phyloP scores from a whole-genome alignment of 2,329 filamentous ascomycete genomes.

The Penicillium griseofulvum region DNA sequence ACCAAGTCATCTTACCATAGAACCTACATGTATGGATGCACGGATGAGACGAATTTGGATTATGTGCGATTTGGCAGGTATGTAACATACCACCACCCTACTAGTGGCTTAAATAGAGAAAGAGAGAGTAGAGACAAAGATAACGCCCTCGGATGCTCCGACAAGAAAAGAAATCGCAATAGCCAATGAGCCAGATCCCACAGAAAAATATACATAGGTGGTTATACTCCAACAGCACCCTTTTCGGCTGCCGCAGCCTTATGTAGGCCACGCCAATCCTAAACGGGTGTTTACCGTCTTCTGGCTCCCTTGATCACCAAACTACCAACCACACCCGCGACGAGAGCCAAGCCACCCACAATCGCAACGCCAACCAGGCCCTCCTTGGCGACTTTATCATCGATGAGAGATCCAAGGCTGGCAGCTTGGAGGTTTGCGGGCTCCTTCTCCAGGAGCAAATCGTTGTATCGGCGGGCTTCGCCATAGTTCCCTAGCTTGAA shows the following conservation, averaged over 20 bases:
- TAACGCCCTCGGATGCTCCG: constrained; percentile 18
- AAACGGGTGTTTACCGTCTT: constrained; percentile 48
- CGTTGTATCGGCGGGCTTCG: constrained; percentile 92
- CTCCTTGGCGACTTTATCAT: constrained; percentile 94
- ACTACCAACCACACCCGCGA: constrained; percentile 87
- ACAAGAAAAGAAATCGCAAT: constrained; percentile 9
- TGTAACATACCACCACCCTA: neutral
- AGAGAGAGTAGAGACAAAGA: constrained; percentile 5
- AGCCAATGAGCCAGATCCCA: constrained; percentile 6
- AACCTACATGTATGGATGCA: neutral
- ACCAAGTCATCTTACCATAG: neutral
- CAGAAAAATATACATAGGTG: constrained; percentile 10
- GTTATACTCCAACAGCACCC: constrained; percentile 7
- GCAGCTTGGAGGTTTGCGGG: constrained; percentile 85
- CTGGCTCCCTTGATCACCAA: constrained; percentile 75
- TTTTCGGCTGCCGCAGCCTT: constrained; percentile 15
- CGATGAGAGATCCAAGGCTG: constrained; percentile 82
- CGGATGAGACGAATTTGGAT: neutral
- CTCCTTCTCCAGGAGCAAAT: constrained; percentile 85
- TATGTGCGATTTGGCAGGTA: neutral
- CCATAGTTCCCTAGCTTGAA: constrained; percentile 98
- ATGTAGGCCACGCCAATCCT: constrained; percentile 14
- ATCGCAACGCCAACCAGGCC: constrained; percentile 93
- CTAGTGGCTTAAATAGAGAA: neutral
- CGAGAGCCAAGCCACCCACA: constrained; percentile 86